phyloP scores from a whole-genome alignment of 306 rosid species.

The Malus sylvestris region DNA sequence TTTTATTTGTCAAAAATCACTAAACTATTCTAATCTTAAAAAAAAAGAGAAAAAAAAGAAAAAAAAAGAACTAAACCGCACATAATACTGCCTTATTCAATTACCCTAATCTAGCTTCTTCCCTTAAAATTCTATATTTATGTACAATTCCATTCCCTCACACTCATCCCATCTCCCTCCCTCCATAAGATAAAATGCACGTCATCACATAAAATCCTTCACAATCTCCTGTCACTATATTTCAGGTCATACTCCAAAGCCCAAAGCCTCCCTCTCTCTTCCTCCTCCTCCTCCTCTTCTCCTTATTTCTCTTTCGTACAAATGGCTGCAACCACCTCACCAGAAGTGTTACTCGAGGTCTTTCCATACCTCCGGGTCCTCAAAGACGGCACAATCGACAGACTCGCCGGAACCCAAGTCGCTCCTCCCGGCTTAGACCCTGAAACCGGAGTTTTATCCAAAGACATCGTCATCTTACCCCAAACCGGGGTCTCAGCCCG shows the following conservation, averaged over 20 bases:
- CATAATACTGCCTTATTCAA: no score
- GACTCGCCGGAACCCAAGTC: constrained; percentile 51
- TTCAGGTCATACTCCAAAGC: background rate
- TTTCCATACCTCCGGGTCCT: constrained; percentile 59
- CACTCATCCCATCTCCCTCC: background rate
- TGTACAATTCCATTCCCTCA: background rate
- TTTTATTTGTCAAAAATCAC: no score
- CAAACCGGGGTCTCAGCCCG: constrained; percentile 58
- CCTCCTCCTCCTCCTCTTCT: background rate
- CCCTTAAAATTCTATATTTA: no score
- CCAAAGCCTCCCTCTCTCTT: background rate
- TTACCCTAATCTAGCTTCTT: no score
- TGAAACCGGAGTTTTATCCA: constrained; percentile 54
- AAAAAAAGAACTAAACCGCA: no score
- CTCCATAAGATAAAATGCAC: background rate
- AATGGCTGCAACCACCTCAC: constrained; percentile 29
- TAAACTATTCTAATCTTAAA: no score
- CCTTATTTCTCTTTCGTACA: background rate
- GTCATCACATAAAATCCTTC: background rate
- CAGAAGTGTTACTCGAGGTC: constrained; percentile 42
- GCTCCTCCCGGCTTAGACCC: constrained; percentile 46
- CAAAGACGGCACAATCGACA: constrained; percentile 54
- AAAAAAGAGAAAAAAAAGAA: no score
- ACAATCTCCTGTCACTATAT: background rate
- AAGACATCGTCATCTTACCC: constrained; percentile 50